Evolutionary conservation across 129 eudicot species (phyloP).

Genomic region (Escallonia rubra): DNA sequence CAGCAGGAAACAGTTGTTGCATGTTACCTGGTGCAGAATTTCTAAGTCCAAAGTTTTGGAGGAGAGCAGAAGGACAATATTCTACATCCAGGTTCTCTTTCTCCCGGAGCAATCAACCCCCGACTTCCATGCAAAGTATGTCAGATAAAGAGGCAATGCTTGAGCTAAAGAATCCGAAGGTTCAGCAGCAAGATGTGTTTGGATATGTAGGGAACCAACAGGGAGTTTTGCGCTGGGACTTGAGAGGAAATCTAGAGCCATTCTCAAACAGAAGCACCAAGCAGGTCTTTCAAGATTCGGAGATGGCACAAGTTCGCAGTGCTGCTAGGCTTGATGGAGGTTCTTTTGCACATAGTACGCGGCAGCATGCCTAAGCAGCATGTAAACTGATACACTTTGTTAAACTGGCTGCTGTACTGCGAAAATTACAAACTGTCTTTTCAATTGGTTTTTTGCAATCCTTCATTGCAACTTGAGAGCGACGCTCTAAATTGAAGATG

Average conservation of each 20-base stretch:
- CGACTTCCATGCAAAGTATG: constrained; percentile 7
- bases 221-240: constrained; percentile 19
- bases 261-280: constrained; percentile 14
- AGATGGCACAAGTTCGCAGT: constrained; percentile 19
- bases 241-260: constrained; percentile 24
- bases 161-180: constrained; percentile 23
- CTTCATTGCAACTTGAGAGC: no score
- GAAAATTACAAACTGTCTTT: no score
- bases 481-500: no score
- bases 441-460: no score
- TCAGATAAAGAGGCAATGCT: constrained; percentile 22
- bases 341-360: constrained; percentile 27
- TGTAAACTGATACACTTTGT: constrained; percentile 26
- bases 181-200: constrained; percentile 11
- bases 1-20: constrained; percentile 55
- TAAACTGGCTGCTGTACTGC: background rate
- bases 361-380: constrained; percentile 29
- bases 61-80: constrained; percentile 62
- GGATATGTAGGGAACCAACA: constrained; percentile 13
- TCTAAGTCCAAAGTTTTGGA: constrained; percentile 89
- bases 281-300: constrained; percentile 19
- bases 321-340: constrained; percentile 39
- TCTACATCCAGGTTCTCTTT: constrained; percentile 30
- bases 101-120: constrained; percentile 32
- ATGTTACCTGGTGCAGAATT: constrained; percentile 71